Base-by-base conservation (phyloP, 306 rosid species). In the Fragaria iinumae region DNA sequence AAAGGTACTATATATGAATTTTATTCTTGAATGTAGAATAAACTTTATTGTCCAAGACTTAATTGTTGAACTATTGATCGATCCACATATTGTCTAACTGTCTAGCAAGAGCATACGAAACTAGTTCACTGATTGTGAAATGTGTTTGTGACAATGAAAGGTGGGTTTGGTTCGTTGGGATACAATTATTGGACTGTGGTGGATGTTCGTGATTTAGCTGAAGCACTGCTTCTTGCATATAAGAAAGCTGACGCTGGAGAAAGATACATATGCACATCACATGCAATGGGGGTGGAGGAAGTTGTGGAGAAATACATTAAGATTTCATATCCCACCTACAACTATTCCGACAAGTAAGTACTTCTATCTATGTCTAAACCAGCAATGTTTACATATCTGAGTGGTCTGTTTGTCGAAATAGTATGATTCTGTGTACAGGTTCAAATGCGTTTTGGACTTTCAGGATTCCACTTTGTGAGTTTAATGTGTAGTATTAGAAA, bases 191-290 rank as follows among this genome's bases (percentile, higher is more conserved):
- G 81, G 44, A 49, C 63, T 68, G 32, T 86, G 16, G 85, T 84
- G n/a, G 90, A 82, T 75, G 84, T 84, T n/a, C 84, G 86, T 10
- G 88, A 86, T 69, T n/a, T 87, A 34, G 91, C 79, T 36, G 83
- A 81, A 67, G 88, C 85, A 59, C 62, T 90, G 49, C 74, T 87
- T 48, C 79, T 86, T 69, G 79, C 71, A 9, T 88, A 86, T 72
- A 87, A 88, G 74, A 88, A 83, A 83, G 79, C 29, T 10, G 84
- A 79, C 60, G 86, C 85, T 45, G 84, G 85, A 60, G 90, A 84
- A 73, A 81, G 94, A 83, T 88, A 83, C 80, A 12, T 84, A 48
- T 87, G 90, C 78, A 38, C 53, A 68, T 75, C 90, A 53, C 79
- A 80, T 41, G 0, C 60, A 27, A 36, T 79, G 52, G 53, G 49